Conservation (phyloP, 2,329 filamentous ascomycete genomes). For the Neonectria neomacrospora region DNA sequence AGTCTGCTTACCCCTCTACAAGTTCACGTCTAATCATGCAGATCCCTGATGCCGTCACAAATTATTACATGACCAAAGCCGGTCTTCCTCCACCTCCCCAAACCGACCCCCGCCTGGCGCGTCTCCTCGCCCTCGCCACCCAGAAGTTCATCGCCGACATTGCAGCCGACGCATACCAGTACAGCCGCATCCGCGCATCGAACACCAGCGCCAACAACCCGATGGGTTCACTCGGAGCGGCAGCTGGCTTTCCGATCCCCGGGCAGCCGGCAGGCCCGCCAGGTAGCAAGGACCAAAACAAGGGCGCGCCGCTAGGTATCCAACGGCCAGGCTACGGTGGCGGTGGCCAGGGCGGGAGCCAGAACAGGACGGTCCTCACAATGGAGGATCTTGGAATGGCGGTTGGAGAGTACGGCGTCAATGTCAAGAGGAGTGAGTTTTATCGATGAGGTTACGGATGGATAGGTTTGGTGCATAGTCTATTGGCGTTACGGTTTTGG, state of each 20-base stretch:
- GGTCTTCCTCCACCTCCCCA: slow-evolving; percentile 93
- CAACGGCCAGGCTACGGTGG: slow-evolving; percentile 85
- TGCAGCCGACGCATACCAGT: slow-evolving; percentile 97
- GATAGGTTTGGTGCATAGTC: slow-evolving; percentile 15
- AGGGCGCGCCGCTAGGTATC: slow-evolving; percentile 72
- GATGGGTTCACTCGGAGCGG: slow-evolving; percentile 85
- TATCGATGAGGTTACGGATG: slow-evolving; percentile 71
- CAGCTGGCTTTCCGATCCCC: slow-evolving; percentile 73
- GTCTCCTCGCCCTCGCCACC: slow-evolving; percentile 94
- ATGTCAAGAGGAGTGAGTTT: slow-evolving; percentile 97
- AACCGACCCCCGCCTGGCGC: slow-evolving; percentile 88
- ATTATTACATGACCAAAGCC: slow-evolving; percentile 97
- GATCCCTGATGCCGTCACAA: slow-evolving; percentile 97
- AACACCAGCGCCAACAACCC: slow-evolving; percentile 88
- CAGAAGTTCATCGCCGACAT: slow-evolving; percentile 99
- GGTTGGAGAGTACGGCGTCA: slow-evolving; percentile 96
- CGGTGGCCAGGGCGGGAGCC: slow-evolving; percentile 86
- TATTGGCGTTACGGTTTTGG: slow-evolving; percentile 32
- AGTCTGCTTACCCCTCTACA: slow-evolving; percentile 44
- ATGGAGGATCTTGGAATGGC: slow-evolving; percentile 99
- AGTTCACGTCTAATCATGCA: slow-evolving; percentile 51
- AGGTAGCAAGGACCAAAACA: slow-evolving; percentile 67
- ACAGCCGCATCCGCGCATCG: slow-evolving; percentile 93
- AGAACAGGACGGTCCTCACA: slow-evolving; percentile 92
- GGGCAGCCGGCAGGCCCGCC: slow-evolving; percentile 70